Percentiles rank a stretch among this genome's conserved stretches.
phyloP scores from a whole-genome alignment of 208 protist genomes.

The Lotmaria passim region DNA sequence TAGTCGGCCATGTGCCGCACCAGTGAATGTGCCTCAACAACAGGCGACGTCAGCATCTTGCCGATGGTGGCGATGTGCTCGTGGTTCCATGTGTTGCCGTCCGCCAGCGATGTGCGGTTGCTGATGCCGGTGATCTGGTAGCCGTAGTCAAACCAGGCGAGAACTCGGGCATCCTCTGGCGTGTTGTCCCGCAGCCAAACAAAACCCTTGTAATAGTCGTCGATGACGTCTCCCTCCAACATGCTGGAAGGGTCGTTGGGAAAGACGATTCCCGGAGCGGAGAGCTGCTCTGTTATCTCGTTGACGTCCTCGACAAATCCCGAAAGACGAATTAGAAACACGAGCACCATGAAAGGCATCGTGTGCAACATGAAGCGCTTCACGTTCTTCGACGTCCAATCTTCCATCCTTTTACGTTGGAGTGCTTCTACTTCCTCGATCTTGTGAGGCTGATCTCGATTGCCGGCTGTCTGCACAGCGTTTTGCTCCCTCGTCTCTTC shows the following conservation, averaged over 20 bases:
- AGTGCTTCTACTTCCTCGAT: neutral
- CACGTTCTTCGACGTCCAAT: conserved; percentile 9
- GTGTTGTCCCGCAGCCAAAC: conserved; percentile 97
- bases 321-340: neutral
- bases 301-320: conserved; percentile 3
- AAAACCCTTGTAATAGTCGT: conserved; percentile 98
- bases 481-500: neutral
- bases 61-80: conserved; percentile 98
- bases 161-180: conserved; percentile 90
- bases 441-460: neutral
- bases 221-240: too few species aligned
- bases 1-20: conserved; percentile 97
- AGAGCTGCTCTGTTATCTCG: neutral
- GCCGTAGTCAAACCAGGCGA: conserved; percentile 99
- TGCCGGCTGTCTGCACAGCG: neutral
- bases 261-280: neutral
- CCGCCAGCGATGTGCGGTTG: conserved; percentile 96
- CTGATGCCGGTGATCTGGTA: conserved; percentile 98
- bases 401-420: neutral
- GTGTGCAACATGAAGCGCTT: neutral
- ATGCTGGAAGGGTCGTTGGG: neutral
- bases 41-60: conserved; percentile 82
- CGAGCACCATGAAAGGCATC: conserved; percentile 1
- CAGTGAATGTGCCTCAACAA: conserved; percentile 91
- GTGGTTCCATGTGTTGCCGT: conserved; percentile 99